Conservation (phyloP, 192 early-diverging fungal species). For the Coemansia sp. region DNA sequence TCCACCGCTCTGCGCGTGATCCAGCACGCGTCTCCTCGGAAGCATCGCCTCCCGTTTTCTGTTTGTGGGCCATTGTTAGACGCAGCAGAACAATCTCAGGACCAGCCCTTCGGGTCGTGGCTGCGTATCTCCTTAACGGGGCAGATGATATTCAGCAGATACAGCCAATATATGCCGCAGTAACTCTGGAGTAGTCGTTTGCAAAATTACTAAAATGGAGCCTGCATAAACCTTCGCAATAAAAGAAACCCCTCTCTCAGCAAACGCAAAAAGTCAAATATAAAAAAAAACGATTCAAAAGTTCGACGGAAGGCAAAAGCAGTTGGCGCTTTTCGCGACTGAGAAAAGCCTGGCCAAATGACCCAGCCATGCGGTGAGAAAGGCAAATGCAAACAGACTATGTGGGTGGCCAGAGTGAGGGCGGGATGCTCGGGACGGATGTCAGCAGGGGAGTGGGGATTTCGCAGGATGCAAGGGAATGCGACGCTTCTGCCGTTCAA, state of each 20-base stretch:
- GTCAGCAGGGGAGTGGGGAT: background rate
- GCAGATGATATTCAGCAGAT: background rate
- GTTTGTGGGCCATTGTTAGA: conserved; percentile 6
- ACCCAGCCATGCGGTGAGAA: background rate
- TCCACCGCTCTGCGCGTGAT: conserved; percentile 9
- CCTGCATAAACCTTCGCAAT: background rate
- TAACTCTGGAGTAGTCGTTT: background rate
- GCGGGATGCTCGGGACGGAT: background rate
- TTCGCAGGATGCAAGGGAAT: background rate
- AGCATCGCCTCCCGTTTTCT: background rate
- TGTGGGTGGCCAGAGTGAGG: background rate
- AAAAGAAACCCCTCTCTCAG: background rate
- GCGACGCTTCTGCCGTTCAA: no score
- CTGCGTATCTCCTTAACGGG: background rate
- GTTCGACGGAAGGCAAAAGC: background rate
- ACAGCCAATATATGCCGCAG: background rate
- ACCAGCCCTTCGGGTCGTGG: background rate
- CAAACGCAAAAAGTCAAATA: conserved; percentile 2
- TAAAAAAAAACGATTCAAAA: conserved; percentile 2
- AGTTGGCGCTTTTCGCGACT: background rate
- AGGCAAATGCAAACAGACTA: background rate
- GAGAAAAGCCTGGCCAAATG: background rate
- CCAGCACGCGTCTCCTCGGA: background rate
- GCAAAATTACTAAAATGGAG: background rate
- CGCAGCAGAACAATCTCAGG: background rate